Conservation (phyloP, 2,329 filamentous ascomycete species). For the Coniochaeta sp. region DNA sequence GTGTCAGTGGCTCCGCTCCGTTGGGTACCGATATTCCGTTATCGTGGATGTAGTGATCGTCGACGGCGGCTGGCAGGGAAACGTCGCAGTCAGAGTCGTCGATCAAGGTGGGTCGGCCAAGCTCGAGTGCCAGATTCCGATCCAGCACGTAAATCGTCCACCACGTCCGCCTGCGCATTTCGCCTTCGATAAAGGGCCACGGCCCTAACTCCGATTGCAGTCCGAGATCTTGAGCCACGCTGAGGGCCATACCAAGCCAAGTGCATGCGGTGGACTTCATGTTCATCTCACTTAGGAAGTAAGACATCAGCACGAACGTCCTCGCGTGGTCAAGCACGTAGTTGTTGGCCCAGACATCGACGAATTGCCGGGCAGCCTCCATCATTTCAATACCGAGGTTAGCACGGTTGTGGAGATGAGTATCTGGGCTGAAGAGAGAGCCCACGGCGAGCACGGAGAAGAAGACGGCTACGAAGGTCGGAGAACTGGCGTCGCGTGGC, state of each 20-base stretch:
- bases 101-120: conserved; percentile 74
- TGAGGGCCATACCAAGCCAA: conserved; percentile 74
- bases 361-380: conserved; percentile 59
- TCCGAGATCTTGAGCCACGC: conserved; percentile 76
- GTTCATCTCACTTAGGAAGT: conserved; percentile 82
- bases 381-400: conserved; percentile 56
- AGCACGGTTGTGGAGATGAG: conserved; percentile 46
- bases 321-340: conserved; percentile 70
- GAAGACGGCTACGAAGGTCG: conserved; percentile 71
- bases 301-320: conserved; percentile 62
- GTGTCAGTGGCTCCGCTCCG: conserved; percentile 50
- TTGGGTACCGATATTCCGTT: conserved; percentile 45
- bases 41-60: conserved; percentile 69
- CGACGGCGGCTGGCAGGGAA: conserved; percentile 67
- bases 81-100: conserved; percentile 86
- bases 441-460: conserved; percentile 81
- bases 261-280: conserved; percentile 78
- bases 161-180: conserved; percentile 85
- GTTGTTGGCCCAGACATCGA: conserved; percentile 78
- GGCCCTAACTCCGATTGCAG: conserved; percentile 69
- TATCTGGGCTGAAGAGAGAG: conserved; percentile 59
- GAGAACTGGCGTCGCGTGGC: conserved; percentile 47
- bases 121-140: conserved; percentile 70
- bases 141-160: conserved; percentile 92
- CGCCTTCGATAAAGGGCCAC: conserved; percentile 69